phyloP scores from a whole-genome alignment of 495 filamentous ascomycete species.

The Penicillium daleae region DNA sequence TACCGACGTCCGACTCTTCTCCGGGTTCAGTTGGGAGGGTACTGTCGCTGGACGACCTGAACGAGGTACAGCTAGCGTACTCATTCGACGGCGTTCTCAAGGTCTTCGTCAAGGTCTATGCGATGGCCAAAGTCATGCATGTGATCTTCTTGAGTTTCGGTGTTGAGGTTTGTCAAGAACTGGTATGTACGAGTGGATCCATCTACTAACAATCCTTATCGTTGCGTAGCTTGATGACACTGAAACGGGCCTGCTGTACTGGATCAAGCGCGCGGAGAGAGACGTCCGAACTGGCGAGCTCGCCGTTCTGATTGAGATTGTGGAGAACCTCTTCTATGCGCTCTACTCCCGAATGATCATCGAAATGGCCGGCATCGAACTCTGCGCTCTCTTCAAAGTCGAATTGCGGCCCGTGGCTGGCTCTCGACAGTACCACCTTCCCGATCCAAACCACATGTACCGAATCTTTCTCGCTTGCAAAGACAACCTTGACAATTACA shows the following conservation, averaged over 20 bases:
- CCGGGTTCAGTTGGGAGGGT: constrained; percentile 11
- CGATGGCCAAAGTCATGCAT: constrained; percentile 41
- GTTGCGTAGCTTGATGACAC: constrained; percentile 32
- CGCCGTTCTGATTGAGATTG: constrained; percentile 31
- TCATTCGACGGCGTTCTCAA: constrained; percentile 30
- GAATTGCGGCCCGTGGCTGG: constrained; percentile 18
- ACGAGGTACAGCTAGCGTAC: constrained; percentile 18
- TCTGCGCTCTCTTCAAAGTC: constrained; percentile 36
- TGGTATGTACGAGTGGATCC: not conserved
- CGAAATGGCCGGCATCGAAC: constrained; percentile 43
- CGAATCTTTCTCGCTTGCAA: constrained; percentile 40
- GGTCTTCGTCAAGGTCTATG: constrained; percentile 40
- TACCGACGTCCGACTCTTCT: constrained; percentile 8
- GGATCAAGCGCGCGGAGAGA: constrained; percentile 35
- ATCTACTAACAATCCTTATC: not conserved
- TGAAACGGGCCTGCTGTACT: constrained; percentile 31
- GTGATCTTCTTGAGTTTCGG: constrained; percentile 40
- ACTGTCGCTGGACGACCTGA: constrained; percentile 25
- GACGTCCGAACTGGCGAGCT: constrained; percentile 31
- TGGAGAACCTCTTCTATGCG: constrained; percentile 43
- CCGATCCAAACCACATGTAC: constrained; percentile 38
- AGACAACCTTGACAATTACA: constrained; percentile 34
- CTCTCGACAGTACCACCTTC: constrained; percentile 28
- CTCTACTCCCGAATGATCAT: constrained; percentile 42
- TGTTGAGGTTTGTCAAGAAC: constrained; percentile 31